These are phyloP conservation scores for Wickerhamomyces subpelliculosus DNA, from an alignment of 805 yeast genomes.

Conservation along the genomic window DNA sequence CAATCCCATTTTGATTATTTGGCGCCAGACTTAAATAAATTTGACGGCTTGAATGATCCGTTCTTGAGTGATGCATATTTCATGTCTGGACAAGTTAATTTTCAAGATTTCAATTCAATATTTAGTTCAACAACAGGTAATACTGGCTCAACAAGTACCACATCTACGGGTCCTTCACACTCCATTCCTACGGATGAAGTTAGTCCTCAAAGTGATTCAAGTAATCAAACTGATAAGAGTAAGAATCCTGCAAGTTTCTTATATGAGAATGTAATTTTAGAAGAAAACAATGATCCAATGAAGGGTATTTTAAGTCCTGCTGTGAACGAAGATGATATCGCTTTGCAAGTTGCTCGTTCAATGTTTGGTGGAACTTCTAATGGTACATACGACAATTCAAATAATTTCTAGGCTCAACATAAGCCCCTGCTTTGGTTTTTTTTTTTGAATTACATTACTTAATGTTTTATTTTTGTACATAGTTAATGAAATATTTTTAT, in stretches of 20 bases:
- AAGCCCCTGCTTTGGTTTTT: not conserved
- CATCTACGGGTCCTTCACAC: too few relatives aligned
- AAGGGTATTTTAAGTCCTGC: not conserved
- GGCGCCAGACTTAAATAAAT: constrained; percentile 16
- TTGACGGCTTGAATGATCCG: constrained; percentile 18
- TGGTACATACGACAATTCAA: too few relatives aligned
- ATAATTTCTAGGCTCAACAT: too few relatives aligned
- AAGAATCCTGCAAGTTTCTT: not conserved
- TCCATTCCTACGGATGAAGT: constrained; percentile 10
- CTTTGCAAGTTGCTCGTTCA: constrained; percentile 19
- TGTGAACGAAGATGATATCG: constrained; percentile 16
- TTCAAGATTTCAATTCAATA: constrained; percentile 1
- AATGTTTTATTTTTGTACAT: too few relatives aligned
- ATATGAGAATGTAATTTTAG: not conserved
- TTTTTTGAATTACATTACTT: not conserved
- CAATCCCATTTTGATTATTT: constrained; percentile 24
- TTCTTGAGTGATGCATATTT: constrained; percentile 8
- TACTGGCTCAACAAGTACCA: not conserved
- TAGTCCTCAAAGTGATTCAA: constrained; percentile 12
- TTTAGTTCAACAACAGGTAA: not conserved
- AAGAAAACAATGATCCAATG: not conserved
- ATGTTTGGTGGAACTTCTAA: constrained; percentile 18
- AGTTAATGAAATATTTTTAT: not conserved
- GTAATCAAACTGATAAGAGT: not conserved
- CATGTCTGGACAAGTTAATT: not conserved